A percentile compares a stretch with the other conserved stretches of the same genome.
Conservation (phyloP, 2,329 filamentous ascomycete species). For the Septoria petroselini region DNA sequence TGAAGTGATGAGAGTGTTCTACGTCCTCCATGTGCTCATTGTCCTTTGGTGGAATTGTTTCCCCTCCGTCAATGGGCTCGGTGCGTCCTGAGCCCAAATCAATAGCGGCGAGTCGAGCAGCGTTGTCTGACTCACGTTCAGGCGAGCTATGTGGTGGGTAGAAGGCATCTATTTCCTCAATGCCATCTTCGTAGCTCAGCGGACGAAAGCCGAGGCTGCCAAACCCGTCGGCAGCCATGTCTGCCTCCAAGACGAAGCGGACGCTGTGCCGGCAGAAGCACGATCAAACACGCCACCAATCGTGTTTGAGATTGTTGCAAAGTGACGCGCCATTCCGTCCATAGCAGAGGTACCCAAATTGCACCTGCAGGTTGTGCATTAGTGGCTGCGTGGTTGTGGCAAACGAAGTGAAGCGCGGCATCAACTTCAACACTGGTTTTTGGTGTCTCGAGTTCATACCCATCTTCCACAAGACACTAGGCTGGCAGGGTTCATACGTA, state of each 20-base stretch:
- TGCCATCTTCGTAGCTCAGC: slow-evolving; percentile 16
- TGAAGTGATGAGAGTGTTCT: not conserved
- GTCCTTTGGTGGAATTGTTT: slow-evolving; percentile 4
- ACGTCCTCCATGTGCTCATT: slow-evolving; percentile 8
- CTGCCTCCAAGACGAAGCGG: not conserved
- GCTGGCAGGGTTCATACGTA: no score
- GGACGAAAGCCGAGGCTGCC: not conserved
- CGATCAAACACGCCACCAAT: not conserved
- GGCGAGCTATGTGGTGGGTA: slow-evolving; percentile 3
- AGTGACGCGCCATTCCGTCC: no score
- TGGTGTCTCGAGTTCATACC: no score
- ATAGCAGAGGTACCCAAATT: not conserved
- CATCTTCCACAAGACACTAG: no score
- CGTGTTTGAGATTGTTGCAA: not conserved
- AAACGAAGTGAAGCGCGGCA: no score
- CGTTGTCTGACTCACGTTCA: not conserved
- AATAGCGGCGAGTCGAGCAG: not conserved
- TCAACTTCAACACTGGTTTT: no score
- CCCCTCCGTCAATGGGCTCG: not conserved
- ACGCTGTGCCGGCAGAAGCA: no score
- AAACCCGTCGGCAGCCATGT: not conserved
- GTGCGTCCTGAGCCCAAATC: not conserved
- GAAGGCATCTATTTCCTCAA: slow-evolving; percentile 22
- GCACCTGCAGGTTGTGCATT: not conserved
- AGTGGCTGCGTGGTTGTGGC: not conserved